Percentiles rank a stretch among this genome's conserved stretches.
Evolutionary conservation across 2,329 filamentous ascomycete genomes (phyloP).

Genomic region (Daldinia sp.): DNA sequence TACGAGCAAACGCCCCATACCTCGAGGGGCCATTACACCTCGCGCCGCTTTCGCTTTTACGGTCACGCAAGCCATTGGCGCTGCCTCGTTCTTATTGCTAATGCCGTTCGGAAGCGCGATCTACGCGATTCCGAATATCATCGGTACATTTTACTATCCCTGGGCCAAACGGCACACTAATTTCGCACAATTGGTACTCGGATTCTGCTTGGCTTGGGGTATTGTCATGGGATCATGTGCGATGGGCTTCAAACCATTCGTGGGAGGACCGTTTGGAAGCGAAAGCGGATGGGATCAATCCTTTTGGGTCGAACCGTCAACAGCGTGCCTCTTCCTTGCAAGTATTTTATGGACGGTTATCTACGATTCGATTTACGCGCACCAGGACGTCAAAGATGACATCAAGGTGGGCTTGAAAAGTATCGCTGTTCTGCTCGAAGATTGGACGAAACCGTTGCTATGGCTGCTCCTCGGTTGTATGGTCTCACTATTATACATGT

Average conservation of each 20-base stretch:
- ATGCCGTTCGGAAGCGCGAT: constrained; percentile 38
- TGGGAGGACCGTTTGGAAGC: constrained; percentile 37
- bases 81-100: constrained; percentile 38
- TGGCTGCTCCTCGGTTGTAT: constrained; percentile 39
- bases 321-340: constrained; percentile 42
- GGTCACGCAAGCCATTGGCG: constrained; percentile 39
- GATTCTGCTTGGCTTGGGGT: constrained; percentile 46
- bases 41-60: constrained; percentile 46
- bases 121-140: constrained; percentile 43
- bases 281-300: constrained; percentile 2
- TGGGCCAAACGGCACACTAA: constrained; percentile 50
- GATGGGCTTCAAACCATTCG: constrained; percentile 41
- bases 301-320: constrained; percentile 39
- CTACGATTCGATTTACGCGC: constrained; percentile 50
- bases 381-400: constrained; percentile 49
- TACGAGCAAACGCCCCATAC: constrained; percentile 47
- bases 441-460: constrained; percentile 40
- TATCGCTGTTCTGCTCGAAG: constrained; percentile 45
- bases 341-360: constrained; percentile 47
- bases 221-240: constrained; percentile 45
- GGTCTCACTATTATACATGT: constrained; percentile 35
- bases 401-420: constrained; percentile 47
- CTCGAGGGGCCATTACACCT: constrained; percentile 46
- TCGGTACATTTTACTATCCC: constrained; percentile 47
- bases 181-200: constrained; percentile 48